Base-by-base conservation (phyloP, 805 yeast genomes). In the Hanseniaspora singularis region DNA sequence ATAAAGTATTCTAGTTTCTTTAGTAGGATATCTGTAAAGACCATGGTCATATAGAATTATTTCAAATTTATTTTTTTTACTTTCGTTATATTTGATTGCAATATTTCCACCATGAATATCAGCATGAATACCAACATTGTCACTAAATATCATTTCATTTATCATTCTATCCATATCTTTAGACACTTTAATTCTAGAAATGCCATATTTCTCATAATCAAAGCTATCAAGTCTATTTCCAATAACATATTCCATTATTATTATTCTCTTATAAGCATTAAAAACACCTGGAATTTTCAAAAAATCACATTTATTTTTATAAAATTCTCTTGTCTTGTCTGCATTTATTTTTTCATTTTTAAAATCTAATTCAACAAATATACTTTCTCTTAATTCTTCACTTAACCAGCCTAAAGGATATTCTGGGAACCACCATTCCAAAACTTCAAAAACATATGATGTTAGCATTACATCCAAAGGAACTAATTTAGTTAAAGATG, bases 71-170 rank as follows among this genome's bases (percentile, higher is more conserved):
- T 80, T 86, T 23, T 39, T 28, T 28, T 38, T 33, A 14, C 22
- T 28, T 22, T 36, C 34, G 10, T 54, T 42, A 3, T 54, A 52
- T 48, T 87, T 68, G 19, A 92, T 85, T 0, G 97, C 96, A 50
- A 92, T 67, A 57, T 92, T 92, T 0, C 99, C 99, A 10, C 95
- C 95, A 61, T 92, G 99, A 1, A 98, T 98, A 61, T 92, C 99
- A 65, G 98, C 92, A 61, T 92, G 99, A 36, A 92, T 74, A 0
- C 89, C 85, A 19, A 86, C 95, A 23, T 77, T 79, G 0, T 96
- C 94, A 2, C 94, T 81, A 66, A 92, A 92, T 33, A 92, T 86
- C 99, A 92, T 92, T 57, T 77, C 79, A 66, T 89, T 85, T 68
- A 92, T 92, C 24, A 86, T 79, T 55, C 89, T 95, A 0, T 96